phyloP scores from a whole-genome alignment of 805 yeast species.

The Zygosaccharomyces gambellarensis region DNA sequence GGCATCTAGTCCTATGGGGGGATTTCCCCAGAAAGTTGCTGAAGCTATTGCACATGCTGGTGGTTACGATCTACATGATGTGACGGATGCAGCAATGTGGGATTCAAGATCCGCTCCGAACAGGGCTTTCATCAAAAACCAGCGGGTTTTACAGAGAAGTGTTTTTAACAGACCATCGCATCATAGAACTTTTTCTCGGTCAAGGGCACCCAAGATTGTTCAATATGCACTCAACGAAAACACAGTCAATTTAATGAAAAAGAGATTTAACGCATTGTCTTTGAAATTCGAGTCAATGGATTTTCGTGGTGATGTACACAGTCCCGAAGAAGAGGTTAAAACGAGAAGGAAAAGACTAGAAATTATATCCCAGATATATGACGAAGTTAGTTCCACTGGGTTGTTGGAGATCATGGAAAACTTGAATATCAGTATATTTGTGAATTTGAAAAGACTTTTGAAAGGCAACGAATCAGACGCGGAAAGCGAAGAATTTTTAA shows the following conservation, averaged over 20 bases:
- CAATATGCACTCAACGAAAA: constrained; percentile 28
- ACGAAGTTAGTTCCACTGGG: constrained; percentile 30
- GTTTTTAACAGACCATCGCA: constrained; percentile 15
- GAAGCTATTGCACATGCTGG: constrained; percentile 23
- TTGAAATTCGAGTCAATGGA: constrained; percentile 19
- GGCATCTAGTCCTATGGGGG: constrained; percentile 3
- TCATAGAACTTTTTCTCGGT: constrained; percentile 18
- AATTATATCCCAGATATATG: constrained; percentile 30
- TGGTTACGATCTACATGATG: constrained; percentile 10
- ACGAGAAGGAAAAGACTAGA: constrained; percentile 20
- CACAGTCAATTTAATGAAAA: constrained; percentile 24
- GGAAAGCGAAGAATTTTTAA: constrained; percentile 32
- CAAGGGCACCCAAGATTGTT: constrained; percentile 18
- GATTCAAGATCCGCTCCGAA: neutral
- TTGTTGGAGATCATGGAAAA: constrained; percentile 30
- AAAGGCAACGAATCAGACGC: constrained; percentile 22
- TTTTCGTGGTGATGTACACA: constrained; percentile 11
- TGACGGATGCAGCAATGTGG: neutral
- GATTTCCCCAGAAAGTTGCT: constrained; percentile 22
- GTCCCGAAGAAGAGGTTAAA: constrained; percentile 11
- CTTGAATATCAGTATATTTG: constrained; percentile 31
- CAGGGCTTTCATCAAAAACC: neutral
- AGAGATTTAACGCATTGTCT: constrained; percentile 19
- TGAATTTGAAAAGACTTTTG: constrained; percentile 26
- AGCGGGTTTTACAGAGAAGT: constrained; percentile 2